Percentiles rank a stretch among this genome's conserved stretches.
These are phyloP conservation scores for Penicillium alfredii DNA, from an alignment of 495 filamentous ascomycete genomes.

Conservation along the genomic window DNA sequence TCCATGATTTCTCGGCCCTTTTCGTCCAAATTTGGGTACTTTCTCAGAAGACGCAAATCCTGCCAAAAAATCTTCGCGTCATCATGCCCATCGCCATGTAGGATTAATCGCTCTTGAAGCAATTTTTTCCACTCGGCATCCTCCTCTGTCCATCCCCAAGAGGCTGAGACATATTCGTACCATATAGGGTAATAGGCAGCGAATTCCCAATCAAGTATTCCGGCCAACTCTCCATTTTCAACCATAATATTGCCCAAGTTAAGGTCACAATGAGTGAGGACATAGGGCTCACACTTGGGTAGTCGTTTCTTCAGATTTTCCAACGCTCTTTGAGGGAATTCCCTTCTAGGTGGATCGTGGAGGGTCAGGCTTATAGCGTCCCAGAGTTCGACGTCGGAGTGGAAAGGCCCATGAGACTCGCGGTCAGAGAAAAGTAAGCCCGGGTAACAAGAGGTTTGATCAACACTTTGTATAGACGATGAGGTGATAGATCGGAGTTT, in stretches of 20 bases:
- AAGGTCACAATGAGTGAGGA: constrained; percentile 27
- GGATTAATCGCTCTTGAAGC: constrained; percentile 15
- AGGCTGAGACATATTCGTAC: constrained; percentile 27
- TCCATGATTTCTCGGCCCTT: constrained; percentile 19
- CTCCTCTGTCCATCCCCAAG: constrained; percentile 16
- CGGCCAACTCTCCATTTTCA: constrained; percentile 17
- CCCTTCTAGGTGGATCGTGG: too few relatives aligned
- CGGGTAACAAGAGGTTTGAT: constrained; percentile 19
- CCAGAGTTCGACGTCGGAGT: constrained; percentile 22
- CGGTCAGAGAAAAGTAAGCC: constrained; percentile 16
- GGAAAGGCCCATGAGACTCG: constrained; percentile 18
- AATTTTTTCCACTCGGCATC: constrained; percentile 26
- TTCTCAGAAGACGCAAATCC: constrained; percentile 17
- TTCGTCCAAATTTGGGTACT: constrained; percentile 22
- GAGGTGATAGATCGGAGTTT: constrained; percentile 23
- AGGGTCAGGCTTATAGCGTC: constrained; percentile 14
- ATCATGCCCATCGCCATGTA: constrained; percentile 15
- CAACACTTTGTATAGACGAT: constrained; percentile 16
- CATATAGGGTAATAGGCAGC: constrained; percentile 24
- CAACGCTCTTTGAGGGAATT: constrained; percentile 11
- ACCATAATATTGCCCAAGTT: constrained; percentile 29
- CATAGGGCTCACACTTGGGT: constrained; percentile 21
- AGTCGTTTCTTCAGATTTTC: constrained; percentile 19
- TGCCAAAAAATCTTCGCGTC: constrained; percentile 23
- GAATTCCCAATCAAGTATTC: constrained; percentile 28